Evolutionary conservation across 108 stramenopile species (phyloP), one percentile per base, ranked within the genome.

Genomic region (Aurantiochytrium sp.): DNA sequence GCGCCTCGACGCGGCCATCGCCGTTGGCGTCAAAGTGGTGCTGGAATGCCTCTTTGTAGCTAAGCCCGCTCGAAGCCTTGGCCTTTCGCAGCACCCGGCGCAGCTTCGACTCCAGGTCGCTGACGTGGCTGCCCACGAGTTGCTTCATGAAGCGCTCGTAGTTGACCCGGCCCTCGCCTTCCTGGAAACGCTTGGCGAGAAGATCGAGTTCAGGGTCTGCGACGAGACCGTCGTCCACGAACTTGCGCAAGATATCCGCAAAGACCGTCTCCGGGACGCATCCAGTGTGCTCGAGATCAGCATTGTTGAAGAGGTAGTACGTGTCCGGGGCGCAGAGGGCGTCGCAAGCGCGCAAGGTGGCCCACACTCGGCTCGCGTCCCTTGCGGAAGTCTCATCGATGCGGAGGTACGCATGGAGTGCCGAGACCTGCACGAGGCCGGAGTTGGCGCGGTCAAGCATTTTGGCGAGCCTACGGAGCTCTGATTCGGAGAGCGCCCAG

Each of bases 101-200:
- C 8, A 89, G 68, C 68, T 89, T 89, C 5, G 86, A 45, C 86
- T 89, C 89, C 24, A 89, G 36, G 37, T 65, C 68, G 4, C 37
- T 36, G 27, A 87, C 86, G 42, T 68, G 52, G 55, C 89, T 87
- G 19, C 68, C 59, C 8, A 65, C 2, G 19, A 65, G 59, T 24
- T 65, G 53, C 15, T 85, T 85, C 34, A 85, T 52, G 52, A 89
- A 85, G 21, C 87, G 10, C 48, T 69, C 52, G 48, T 87, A 89
- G 31, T 86, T 88, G n/a, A 81, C 53, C 4, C 85, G 48, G 1
- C 30, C 27, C 32, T 32, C 15, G 19, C 22, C 59, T 27, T 65
- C 59, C 19, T 65, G 59, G 24, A 65, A 65, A 34, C 59, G 27
- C 34, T 65, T 65, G 27, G 22, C 15, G 12, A 65, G 34, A 8